Percentiles rank a stretch among this genome's conserved stretches.
Conservation (phyloP, 345 rosid species). For the Brassica juncea region DNA sequence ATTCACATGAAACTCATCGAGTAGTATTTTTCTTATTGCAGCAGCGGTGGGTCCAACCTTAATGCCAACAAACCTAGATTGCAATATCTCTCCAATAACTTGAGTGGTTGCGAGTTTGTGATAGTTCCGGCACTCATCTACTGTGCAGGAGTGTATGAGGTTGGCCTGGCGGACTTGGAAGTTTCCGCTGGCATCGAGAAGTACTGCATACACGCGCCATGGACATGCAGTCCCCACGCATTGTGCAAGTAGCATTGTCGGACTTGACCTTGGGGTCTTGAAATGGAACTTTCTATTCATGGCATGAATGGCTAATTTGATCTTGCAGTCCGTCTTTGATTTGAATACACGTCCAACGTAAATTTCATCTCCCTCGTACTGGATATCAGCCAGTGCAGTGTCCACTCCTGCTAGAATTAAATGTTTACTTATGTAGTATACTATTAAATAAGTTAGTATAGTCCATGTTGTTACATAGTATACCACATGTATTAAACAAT, state of each 20-base stretch:
- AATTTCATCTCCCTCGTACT: background rate
- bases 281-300: background rate
- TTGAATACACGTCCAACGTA: background rate
- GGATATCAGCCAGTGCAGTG: background rate
- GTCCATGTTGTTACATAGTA: too few species aligned
- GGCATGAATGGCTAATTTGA: background rate
- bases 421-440: too few species aligned
- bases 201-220: background rate
- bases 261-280: background rate
- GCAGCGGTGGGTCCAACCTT: too few species aligned
- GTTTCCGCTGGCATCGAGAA: background rate
- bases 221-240: background rate
- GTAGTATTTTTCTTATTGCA: too few species aligned
- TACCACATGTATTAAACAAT: too few species aligned
- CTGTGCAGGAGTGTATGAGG: background rate
- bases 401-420: background rate
- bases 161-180: background rate
- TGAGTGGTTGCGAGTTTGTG: too few species aligned
- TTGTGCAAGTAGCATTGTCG: background rate
- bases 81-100: too few species aligned
- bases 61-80: too few species aligned
- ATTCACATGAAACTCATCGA: too few species aligned
- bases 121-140: background rate
- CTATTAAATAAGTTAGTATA: too few species aligned
- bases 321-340: background rate